Percentiles rank a stretch among this genome's conserved stretches.
phyloP scores from a whole-genome alignment of 495 filamentous ascomycete genomes.

The Talaromyces ruber region DNA sequence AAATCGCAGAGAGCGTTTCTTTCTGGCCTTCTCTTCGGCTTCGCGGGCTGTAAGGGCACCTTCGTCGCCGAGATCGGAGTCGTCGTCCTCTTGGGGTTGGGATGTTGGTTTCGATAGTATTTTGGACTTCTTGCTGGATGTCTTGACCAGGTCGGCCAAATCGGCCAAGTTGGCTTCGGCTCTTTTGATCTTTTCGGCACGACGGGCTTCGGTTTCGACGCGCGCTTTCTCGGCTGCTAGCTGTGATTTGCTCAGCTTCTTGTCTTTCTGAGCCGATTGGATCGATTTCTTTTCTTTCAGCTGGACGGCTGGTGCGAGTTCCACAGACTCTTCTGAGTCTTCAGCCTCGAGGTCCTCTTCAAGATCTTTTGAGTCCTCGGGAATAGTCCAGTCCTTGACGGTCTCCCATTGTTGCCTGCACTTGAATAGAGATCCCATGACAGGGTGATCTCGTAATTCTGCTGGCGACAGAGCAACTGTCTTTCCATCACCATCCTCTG shows the following conservation, averaged over 20 bases:
- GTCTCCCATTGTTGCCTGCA: slow-evolving; percentile 73
- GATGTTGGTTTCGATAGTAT: slow-evolving; percentile 23
- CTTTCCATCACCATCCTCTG: slow-evolving; percentile 40
- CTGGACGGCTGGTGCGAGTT: slow-evolving; percentile 8
- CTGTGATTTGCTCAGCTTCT: slow-evolving; percentile 43
- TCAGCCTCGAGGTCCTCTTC: slow-evolving; percentile 1
- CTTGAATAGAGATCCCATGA: slow-evolving; percentile 78
- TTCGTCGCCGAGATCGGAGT: slow-evolving; percentile 65
- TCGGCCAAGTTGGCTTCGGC: slow-evolving; percentile 67
- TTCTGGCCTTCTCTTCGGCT: slow-evolving; percentile 71
- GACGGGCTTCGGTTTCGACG: slow-evolving; percentile 43
- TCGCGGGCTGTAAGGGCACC: slow-evolving; percentile 50
- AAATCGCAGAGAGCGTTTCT: slow-evolving; percentile 85
- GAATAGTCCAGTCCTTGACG: slow-evolving; percentile 47
- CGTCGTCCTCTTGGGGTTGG: slow-evolving; percentile 27
- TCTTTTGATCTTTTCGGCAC: slow-evolving; percentile 43
- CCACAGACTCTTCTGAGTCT: neutral
- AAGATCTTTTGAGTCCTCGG: slow-evolving; percentile 16
- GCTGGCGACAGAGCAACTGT: slow-evolving; percentile 50
- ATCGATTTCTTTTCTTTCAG: slow-evolving; percentile 21
- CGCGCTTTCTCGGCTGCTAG: slow-evolving; percentile 41
- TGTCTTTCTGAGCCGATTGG: slow-evolving; percentile 19
- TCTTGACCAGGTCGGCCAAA: slow-evolving; percentile 37
- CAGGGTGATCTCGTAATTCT: slow-evolving; percentile 74
- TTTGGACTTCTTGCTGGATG: slow-evolving; percentile 22